Evolutionary conservation across 495 filamentous ascomycete genomes (phyloP).

Genomic region (Aspergillus affinis): DNA sequence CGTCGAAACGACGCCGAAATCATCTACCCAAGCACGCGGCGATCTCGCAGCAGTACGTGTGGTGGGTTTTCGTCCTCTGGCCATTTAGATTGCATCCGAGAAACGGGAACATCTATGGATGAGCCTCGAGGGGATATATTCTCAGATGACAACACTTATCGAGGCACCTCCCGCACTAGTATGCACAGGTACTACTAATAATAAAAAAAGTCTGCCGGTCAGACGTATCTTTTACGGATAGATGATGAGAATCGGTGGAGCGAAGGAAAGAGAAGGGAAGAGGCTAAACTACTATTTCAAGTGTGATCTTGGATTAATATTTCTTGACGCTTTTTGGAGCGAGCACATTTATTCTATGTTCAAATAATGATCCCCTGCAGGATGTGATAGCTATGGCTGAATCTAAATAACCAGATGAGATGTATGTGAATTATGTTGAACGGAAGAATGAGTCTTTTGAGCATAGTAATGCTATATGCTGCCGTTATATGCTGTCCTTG

Average conservation of each 20-base stretch:
- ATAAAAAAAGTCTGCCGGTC: slow-evolving; percentile 13
- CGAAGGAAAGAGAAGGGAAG: neutral
- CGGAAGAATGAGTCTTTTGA: neutral
- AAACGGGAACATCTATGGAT: slow-evolving; percentile 33
- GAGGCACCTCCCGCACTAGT: slow-evolving; percentile 38
- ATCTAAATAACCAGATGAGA: neutral
- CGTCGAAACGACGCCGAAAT: slow-evolving; percentile 37
- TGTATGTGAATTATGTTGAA: neutral
- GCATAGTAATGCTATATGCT: neutral
- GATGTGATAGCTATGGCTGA: neutral
- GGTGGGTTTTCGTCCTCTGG: slow-evolving; percentile 23
- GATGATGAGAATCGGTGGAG: neutral
- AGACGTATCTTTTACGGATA: neutral
- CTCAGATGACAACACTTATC: slow-evolving; percentile 33
- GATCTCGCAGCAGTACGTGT: slow-evolving; percentile 38
- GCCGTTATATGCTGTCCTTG: neutral
- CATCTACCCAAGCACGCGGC: slow-evolving; percentile 38
- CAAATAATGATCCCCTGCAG: neutral
- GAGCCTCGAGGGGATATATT: slow-evolving; percentile 21
- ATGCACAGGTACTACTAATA: slow-evolving; percentile 23
- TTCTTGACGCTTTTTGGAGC: neutral
- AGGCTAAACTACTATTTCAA: neutral
- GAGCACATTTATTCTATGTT: neutral
- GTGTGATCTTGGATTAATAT: neutral
- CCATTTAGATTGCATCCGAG: slow-evolving; percentile 37